Evolutionary conservation across 73 alveolate genomes (phyloP).

Genomic region (Tetrahymena borealis): DNA sequence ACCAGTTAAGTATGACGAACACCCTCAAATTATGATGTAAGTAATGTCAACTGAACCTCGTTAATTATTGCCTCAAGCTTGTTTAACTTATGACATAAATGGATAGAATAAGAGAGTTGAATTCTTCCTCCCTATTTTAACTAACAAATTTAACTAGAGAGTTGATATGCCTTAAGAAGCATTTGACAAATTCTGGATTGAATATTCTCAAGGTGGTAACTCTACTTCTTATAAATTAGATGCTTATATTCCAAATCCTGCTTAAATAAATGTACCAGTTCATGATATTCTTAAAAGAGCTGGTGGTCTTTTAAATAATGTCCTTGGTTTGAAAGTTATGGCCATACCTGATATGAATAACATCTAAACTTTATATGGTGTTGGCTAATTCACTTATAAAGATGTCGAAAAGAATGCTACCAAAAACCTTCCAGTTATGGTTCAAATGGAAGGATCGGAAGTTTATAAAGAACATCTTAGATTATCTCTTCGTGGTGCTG

Average conservation of each 20-base stretch:
- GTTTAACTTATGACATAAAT: slow-evolving; percentile 15
- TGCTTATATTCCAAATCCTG: slow-evolving; percentile 30
- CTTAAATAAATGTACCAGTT: slow-evolving; percentile 13
- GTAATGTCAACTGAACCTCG: slow-evolving; percentile 30
- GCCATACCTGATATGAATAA: not conserved
- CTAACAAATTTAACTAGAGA: slow-evolving; percentile 6
- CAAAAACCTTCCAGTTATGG: not conserved
- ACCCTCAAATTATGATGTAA: slow-evolving; percentile 40
- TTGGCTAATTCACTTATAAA: not conserved
- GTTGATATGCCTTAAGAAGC: slow-evolving; percentile 34
- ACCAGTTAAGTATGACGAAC: slow-evolving; percentile 32
- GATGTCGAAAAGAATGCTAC: not conserved
- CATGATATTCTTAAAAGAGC: slow-evolving; percentile 28
- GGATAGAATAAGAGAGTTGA: slow-evolving; percentile 26
- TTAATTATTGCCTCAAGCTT: slow-evolving; percentile 4
- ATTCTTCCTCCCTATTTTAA: slow-evolving; percentile 24
- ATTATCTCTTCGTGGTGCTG: not conserved
- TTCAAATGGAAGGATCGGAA: not conserved
- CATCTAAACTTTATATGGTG: not conserved
- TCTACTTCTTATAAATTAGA: slow-evolving; percentile 23
- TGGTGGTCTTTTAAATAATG: slow-evolving; percentile 37
- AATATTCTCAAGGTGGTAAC: slow-evolving; percentile 13
- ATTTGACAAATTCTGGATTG: slow-evolving; percentile 23
- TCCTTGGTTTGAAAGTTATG: slow-evolving; percentile 13
- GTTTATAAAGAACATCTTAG: not conserved